These are phyloP conservation scores for Coprinopsis marcescibilis DNA, from an alignment of 768 basidiomycete species.

Conservation along the genomic window DNA sequence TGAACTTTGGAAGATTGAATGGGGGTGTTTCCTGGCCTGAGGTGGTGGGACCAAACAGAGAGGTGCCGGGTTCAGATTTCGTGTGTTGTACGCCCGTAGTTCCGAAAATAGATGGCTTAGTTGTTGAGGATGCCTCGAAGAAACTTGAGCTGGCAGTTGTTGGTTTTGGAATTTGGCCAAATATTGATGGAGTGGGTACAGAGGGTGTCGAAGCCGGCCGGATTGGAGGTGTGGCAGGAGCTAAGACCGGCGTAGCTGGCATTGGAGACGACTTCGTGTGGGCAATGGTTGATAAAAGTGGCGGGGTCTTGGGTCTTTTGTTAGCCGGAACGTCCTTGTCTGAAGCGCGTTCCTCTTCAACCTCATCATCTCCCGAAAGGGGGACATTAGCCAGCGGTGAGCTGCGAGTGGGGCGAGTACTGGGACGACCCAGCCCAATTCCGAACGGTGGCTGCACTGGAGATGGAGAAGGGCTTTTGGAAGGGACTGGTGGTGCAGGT, in stretches of 20 bases:
- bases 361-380: constrained; percentile 39
- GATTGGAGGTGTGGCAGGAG: constrained; percentile 5
- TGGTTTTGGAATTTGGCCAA: constrained; percentile 3
- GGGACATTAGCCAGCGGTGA: constrained; percentile 65
- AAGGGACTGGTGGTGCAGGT: constrained; percentile 33
- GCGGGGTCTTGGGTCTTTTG: constrained; percentile 47
- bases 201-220: constrained; percentile 6
- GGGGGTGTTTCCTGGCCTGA: neutral
- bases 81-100: too few relatives aligned
- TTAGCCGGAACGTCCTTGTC: constrained; percentile 13
- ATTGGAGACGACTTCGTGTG: constrained; percentile 6
- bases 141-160: constrained; percentile 11
- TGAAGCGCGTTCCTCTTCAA: constrained; percentile 22
- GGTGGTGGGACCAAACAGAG: neutral
- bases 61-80: too few relatives aligned
- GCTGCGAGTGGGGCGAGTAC: constrained; percentile 64
- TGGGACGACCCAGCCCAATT: constrained; percentile 50
- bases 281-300: constrained; percentile 32
- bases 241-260: constrained; percentile 9
- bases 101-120: neutral
- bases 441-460: constrained; percentile 31
- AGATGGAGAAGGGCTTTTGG: constrained; percentile 28
- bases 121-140: constrained; percentile 1
- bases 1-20: constrained; percentile 3
- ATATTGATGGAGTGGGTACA: neutral